Conservation (phyloP, 139 green algal genomes). For the Asterochloris erici region DNA sequence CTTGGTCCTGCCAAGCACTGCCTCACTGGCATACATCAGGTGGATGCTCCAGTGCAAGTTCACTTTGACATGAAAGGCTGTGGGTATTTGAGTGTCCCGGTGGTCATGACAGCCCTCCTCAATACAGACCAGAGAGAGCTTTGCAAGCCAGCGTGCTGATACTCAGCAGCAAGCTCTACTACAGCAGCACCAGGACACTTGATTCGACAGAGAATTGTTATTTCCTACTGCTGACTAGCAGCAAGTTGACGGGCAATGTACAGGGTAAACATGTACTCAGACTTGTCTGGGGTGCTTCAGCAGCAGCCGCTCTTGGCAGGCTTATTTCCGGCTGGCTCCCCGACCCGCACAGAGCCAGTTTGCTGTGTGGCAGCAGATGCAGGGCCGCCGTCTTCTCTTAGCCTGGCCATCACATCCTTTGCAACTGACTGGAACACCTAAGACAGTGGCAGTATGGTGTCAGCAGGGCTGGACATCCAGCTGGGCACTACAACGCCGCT, state of each 20-base stretch:
- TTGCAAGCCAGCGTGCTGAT: background rate
- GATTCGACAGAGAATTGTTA: background rate
- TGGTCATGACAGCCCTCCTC: background rate
- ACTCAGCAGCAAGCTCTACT: background rate
- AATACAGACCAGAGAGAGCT: background rate
- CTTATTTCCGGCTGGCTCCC: background rate
- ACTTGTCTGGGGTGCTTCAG: background rate
- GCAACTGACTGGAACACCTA: slow-evolving; percentile 67
- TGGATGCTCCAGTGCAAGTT: background rate
- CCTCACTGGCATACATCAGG: background rate
- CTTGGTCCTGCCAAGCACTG: background rate
- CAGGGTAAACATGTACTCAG: background rate
- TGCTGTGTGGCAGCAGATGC: background rate
- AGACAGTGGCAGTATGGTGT: background rate
- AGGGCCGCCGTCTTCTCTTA: slow-evolving; percentile 28
- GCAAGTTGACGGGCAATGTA: background rate
- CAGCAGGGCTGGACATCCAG: background rate
- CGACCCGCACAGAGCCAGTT: background rate
- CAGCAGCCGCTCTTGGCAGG: slow-evolving; percentile 15
- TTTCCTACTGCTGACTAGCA: background rate
- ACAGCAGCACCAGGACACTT: background rate
- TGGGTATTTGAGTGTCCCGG: background rate
- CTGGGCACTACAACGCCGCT: background rate
- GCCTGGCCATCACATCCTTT: slow-evolving; percentile 55
- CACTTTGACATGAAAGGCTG: background rate